Percentiles rank a stretch among this genome's conserved stretches.
Conservation (phyloP, 2,329 filamentous ascomycete species). For the Paecilomyces niveus region DNA sequence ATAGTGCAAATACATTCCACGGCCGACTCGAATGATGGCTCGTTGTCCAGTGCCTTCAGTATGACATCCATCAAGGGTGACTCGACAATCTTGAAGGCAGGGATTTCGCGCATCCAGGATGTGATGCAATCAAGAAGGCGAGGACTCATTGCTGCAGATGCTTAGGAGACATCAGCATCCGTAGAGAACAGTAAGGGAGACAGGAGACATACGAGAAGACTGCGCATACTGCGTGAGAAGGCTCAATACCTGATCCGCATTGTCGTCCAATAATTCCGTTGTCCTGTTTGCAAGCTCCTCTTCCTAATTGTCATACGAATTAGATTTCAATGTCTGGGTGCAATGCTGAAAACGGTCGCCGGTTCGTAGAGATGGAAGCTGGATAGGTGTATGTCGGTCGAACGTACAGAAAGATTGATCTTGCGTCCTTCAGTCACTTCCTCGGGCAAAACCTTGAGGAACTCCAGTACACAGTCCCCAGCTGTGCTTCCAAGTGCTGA, state of each 20-base stretch:
- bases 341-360: slow-evolving; percentile 12
- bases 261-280: slow-evolving; percentile 81
- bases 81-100: slow-evolving; percentile 71
- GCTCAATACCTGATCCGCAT: slow-evolving; percentile 77
- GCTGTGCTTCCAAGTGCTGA: slow-evolving; percentile 63
- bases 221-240: slow-evolving; percentile 86
- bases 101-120: slow-evolving; percentile 92
- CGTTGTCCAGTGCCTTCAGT: slow-evolving; percentile 67
- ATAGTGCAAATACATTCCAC: slow-evolving; percentile 90
- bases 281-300: slow-evolving; percentile 85
- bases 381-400: slow-evolving; percentile 46
- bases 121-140: slow-evolving; percentile 91
- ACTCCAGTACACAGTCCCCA: slow-evolving; percentile 85
- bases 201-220: slow-evolving; percentile 62
- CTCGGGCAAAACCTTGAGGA: slow-evolving; percentile 92
- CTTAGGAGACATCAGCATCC: slow-evolving; percentile 36
- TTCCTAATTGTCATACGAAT: slow-evolving; percentile 61
- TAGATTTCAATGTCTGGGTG: slow-evolving; percentile 36
- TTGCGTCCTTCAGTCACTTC: slow-evolving; percentile 99
- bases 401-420: slow-evolving; percentile 97
- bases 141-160: slow-evolving; percentile 72
- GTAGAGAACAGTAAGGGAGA: not conserved
- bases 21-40: slow-evolving; percentile 75
- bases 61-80: slow-evolving; percentile 79
- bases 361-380: slow-evolving; percentile 35